Percentiles rank a stretch among this genome's conserved stretches.
These are phyloP conservation scores for Claviceps purpurea DNA, from an alignment of 2,329 filamentous ascomycete genomes.

Conservation along the genomic window DNA sequence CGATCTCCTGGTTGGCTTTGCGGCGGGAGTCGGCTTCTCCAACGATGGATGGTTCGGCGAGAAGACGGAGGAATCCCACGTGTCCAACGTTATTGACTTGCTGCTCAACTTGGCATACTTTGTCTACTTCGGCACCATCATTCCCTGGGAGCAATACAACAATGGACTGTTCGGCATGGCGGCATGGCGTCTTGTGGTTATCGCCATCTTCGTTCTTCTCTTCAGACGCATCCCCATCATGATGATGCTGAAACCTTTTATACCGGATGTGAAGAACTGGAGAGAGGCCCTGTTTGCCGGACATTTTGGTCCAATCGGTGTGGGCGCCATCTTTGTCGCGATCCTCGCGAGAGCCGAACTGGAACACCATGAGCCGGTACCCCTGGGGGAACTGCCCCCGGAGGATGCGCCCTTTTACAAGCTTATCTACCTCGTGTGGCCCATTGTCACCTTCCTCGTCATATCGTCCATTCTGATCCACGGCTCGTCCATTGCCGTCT, in stretches of 20 bases:
- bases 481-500: constrained; percentile 95
- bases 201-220: constrained; percentile 84
- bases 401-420: constrained; percentile 44
- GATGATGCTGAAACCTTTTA: constrained; percentile 78
- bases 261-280: constrained; percentile 97
- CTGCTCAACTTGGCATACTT: constrained; percentile 96
- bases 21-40: constrained; percentile 94
- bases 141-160: constrained; percentile 92
- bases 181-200: constrained; percentile 85
- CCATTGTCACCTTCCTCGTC: constrained; percentile 86
- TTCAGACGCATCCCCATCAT: constrained; percentile 95
- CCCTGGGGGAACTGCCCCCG: constrained; percentile 48
- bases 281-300: constrained; percentile 92
- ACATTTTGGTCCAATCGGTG: constrained; percentile 94
- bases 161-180: constrained; percentile 55
- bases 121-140: constrained; percentile 93
- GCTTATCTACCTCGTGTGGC: constrained; percentile 82
- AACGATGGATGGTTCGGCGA: constrained; percentile 98
- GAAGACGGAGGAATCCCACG: constrained; percentile 96
- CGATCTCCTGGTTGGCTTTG: constrained; percentile 87
- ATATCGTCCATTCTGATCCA: constrained; percentile 91
- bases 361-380: constrained; percentile 63
- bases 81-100: constrained; percentile 97
- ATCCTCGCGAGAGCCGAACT: constrained; percentile 89
- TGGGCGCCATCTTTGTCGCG: constrained; percentile 89